Evolutionary conservation across 495 filamentous ascomycete species (phyloP).

Genomic region (Neurospora intermedia): DNA sequence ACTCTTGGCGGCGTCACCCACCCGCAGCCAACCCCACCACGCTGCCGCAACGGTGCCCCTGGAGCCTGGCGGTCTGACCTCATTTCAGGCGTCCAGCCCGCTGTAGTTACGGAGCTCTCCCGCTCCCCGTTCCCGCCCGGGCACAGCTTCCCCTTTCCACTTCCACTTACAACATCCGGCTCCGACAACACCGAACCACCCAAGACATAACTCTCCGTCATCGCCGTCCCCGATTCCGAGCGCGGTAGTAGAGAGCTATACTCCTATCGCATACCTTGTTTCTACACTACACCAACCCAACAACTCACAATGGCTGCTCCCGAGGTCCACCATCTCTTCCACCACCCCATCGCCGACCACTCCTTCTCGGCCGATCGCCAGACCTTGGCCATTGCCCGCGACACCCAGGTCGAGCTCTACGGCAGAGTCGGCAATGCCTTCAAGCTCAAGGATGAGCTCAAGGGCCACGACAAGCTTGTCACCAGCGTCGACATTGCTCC

Average conservation of each 20-base stretch:
- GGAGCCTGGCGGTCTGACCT: not conserved
- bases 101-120: not conserved
- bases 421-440: constrained; percentile 61
- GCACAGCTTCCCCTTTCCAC: not conserved
- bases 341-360: constrained; percentile 92
- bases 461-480: constrained; percentile 92
- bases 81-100: not conserved
- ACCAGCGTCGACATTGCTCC: constrained; percentile 95
- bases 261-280: constrained; percentile 63
- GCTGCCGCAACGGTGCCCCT: not conserved
- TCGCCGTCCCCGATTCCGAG: constrained; percentile 1
- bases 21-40: not conserved
- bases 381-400: constrained; percentile 83
- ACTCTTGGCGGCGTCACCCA: not conserved
- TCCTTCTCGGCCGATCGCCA: constrained; percentile 89
- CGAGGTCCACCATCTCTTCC: constrained; percentile 94
- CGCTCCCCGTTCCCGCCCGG: not conserved
- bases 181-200: constrained; percentile 4
- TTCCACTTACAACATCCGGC: not conserved
- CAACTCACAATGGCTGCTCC: constrained; percentile 57
- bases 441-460: constrained; percentile 78
- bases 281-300: not conserved
- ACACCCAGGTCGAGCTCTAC: constrained; percentile 88
- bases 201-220: constrained; percentile 3
- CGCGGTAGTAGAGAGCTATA: constrained; percentile 94